Conservation (phyloP, 257 asterid genomes). For the Penstemon eatonii region DNA sequence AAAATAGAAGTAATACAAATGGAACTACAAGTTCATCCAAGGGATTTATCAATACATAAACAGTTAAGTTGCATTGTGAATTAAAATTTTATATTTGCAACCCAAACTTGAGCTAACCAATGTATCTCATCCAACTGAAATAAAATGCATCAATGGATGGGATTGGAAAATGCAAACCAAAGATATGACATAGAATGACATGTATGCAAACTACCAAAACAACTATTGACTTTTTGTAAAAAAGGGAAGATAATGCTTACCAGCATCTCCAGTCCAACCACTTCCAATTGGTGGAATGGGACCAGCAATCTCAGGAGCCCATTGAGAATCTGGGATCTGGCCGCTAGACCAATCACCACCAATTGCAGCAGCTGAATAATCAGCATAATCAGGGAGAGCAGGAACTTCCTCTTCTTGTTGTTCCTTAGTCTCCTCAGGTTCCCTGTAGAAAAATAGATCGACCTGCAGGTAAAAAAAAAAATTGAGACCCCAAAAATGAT, state of each 20-base stretch:
- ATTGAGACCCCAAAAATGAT: not conserved
- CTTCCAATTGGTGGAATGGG: constrained; percentile 24
- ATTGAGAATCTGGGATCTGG: constrained; percentile 42
- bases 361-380: constrained; percentile 36
- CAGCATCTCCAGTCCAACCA: constrained; percentile 41
- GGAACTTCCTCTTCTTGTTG: constrained; percentile 45
- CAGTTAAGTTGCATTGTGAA: too few species aligned
- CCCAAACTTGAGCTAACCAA: too few species aligned
- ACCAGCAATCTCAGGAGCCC: constrained; percentile 32
- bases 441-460: constrained; percentile 49
- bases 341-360: constrained; percentile 46
- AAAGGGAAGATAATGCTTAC: constrained; percentile 25
- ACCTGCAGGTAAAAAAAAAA: constrained; percentile 29
- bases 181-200: not conserved
- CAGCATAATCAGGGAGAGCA: constrained; percentile 44
- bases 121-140: too few species aligned
- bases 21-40: too few species aligned
- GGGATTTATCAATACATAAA: too few species aligned
- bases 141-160: too few species aligned
- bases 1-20: too few species aligned
- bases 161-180: too few species aligned
- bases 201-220: not conserved
- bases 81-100: too few species aligned
- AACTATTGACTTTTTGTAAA: not conserved
- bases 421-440: constrained; percentile 53